Conservation (phyloP, 371 early-diverging fungal genomes). For the Mortierella sp. region DNA sequence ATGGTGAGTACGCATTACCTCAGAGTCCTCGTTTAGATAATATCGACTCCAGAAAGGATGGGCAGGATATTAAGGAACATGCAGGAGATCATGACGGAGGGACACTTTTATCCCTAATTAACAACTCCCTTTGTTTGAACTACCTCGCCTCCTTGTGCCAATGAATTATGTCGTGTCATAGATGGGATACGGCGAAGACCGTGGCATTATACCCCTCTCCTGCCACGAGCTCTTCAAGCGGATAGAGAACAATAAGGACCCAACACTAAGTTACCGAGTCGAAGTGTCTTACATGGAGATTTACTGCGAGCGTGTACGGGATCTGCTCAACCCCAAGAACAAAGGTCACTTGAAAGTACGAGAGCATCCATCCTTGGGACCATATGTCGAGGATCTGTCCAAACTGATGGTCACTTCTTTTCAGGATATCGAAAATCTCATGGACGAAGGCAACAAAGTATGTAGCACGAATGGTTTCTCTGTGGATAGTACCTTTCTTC, state of each 20-base stretch:
- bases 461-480: too few relatives aligned
- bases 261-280: constrained; percentile 74
- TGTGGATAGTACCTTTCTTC: not conserved
- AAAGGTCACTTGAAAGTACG: constrained; percentile 87
- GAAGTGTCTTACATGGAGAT: constrained; percentile 92
- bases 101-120: not conserved
- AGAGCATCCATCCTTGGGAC: constrained; percentile 92
- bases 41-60: not conserved
- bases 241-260: constrained; percentile 63
- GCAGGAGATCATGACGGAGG: not conserved
- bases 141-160: not conserved
- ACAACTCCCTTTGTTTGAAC: not conserved
- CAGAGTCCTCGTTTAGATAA: not conserved
- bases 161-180: constrained; percentile 13
- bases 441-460: constrained; percentile 93
- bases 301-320: constrained; percentile 92
- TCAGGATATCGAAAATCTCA: constrained; percentile 81
- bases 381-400: constrained; percentile 93
- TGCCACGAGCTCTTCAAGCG: constrained; percentile 85
- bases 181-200: constrained; percentile 82
- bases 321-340: constrained; percentile 87
- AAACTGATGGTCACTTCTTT: constrained; percentile 86
- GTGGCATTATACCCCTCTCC: constrained; percentile 89
- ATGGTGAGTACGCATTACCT: constrained; percentile 68
- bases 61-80: constrained; percentile 12